These are phyloP conservation scores for Aquanectria penicillioides DNA, from an alignment of 2,329 filamentous ascomycete genomes.

Conservation along the genomic window DNA sequence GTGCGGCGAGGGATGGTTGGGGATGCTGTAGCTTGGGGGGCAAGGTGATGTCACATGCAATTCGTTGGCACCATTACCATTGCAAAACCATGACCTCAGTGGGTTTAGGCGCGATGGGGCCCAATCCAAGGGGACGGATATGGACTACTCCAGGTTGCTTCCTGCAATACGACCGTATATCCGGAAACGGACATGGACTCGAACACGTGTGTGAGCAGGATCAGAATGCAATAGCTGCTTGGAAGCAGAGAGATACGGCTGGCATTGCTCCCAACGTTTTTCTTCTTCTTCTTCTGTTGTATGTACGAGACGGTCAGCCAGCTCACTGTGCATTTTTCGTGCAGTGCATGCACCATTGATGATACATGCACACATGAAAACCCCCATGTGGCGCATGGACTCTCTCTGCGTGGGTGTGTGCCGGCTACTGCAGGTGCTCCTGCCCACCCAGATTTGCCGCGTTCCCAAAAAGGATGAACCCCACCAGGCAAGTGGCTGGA, in stretches of 20 bases:
- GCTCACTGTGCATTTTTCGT: conserved; percentile 14
- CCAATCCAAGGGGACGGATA: conserved; percentile 2
- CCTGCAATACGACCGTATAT: background rate
- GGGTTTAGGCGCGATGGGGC: conserved; percentile 21
- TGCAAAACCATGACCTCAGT: conserved; percentile 20
- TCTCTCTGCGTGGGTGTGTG: background rate
- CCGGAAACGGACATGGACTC: background rate
- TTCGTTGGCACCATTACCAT: conserved; percentile 13
- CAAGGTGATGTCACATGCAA: conserved; percentile 44
- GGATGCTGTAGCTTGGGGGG: background rate
- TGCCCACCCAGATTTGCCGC: background rate
- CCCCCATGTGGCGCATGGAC: conserved; percentile 1
- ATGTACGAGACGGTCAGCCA: background rate
- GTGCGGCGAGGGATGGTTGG: conserved; percentile 6
- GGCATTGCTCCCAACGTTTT: conserved; percentile 11
- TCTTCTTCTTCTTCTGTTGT: no score
- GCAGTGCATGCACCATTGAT: background rate
- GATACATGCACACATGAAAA: background rate
- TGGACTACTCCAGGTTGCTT: background rate
- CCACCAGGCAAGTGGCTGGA: background rate
- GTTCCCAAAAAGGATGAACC: background rate
- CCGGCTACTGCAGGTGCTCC: background rate
- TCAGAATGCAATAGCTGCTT: background rate
- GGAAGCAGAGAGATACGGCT: background rate
- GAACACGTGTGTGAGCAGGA: background rate